These are phyloP conservation scores for Alternaria angustiovoidea DNA, from an alignment of 2,329 filamentous ascomycete species.

Conservation along the genomic window DNA sequence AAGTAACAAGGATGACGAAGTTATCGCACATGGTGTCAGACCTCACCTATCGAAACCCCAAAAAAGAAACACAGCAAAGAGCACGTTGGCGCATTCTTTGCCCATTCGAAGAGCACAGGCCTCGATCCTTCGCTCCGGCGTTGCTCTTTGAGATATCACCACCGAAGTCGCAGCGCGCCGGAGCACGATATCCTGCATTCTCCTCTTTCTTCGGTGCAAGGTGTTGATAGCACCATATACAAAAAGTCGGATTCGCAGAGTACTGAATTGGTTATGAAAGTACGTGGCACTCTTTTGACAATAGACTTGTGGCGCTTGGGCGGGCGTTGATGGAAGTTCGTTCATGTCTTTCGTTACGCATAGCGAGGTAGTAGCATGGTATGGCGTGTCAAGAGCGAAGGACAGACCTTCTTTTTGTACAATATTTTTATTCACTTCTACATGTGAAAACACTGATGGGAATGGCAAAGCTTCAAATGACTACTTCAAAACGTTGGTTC, in stretches of 20 bases:
- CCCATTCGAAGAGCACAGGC: background rate
- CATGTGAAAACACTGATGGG: background rate
- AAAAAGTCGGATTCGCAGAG: slow-evolving; percentile 12
- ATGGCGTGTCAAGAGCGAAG: background rate
- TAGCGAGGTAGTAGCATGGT: slow-evolving; percentile 1
- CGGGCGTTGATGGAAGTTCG: background rate
- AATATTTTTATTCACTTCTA: background rate
- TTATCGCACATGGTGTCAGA: background rate
- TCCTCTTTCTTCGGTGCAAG: slow-evolving; percentile 1
- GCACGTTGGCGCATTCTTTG: background rate
- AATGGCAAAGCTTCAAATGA: background rate
- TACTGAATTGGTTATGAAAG: slow-evolving; percentile 23
- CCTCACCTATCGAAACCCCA: background rate
- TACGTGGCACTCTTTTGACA: background rate
- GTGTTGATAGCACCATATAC: background rate
- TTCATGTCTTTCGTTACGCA: background rate
- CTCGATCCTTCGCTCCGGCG: background rate
- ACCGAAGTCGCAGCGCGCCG: background rate
- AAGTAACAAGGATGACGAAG: background rate
- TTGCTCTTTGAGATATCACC: background rate
- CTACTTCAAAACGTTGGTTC: background rate
- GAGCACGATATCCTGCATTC: background rate
- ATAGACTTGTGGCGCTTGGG: background rate
- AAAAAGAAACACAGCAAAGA: background rate
- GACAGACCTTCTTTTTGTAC: background rate